phyloP scores from a whole-genome alignment of 2,329 filamentous ascomycete genomes.

The Endoconidiophora polonica region DNA sequence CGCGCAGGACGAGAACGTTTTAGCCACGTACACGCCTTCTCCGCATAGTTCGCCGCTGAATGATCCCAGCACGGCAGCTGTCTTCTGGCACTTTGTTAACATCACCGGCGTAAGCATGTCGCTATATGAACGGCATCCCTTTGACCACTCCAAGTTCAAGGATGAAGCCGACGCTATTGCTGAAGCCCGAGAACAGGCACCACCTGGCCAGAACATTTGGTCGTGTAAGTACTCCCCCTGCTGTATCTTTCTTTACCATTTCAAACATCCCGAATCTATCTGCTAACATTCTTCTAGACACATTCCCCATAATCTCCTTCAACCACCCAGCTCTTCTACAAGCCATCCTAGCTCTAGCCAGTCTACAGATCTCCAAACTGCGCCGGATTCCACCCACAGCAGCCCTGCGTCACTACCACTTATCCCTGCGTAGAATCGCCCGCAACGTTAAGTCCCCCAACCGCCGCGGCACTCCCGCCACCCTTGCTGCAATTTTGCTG shows the following conservation, averaged over 20 bases:
- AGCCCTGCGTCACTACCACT: slow-evolving; percentile 82
- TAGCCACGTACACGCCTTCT: slow-evolving; percentile 51
- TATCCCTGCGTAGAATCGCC: slow-evolving; percentile 62
- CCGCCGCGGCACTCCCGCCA: slow-evolving; percentile 58
- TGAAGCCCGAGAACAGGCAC: slow-evolving; percentile 22
- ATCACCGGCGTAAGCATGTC: slow-evolving; percentile 77
- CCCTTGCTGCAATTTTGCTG: slow-evolving; percentile 72
- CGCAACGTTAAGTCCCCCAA: slow-evolving; percentile 53
- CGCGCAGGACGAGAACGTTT: slow-evolving; percentile 28
- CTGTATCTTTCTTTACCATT: too few relatives aligned
- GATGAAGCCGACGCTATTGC: slow-evolving; percentile 37
- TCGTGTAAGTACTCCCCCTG: slow-evolving; percentile 30
- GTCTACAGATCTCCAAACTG: slow-evolving; percentile 73
- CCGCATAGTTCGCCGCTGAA: slow-evolving; percentile 55
- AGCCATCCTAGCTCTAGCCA: slow-evolving; percentile 73
- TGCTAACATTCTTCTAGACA: slow-evolving; percentile 32
- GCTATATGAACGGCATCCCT: slow-evolving; percentile 68
- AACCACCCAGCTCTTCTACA: slow-evolving; percentile 77
- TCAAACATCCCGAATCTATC: neutral
- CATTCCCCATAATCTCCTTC: slow-evolving; percentile 67
- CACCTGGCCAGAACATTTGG: slow-evolving; percentile 48
- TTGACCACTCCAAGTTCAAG: slow-evolving; percentile 43
- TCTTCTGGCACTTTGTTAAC: slow-evolving; percentile 86
- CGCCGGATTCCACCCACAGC: slow-evolving; percentile 58
- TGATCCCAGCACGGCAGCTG: slow-evolving; percentile 60